phyloP scores from a whole-genome alignment of 2,329 filamentous ascomycete genomes.

The Trichoderma afroharzianum region DNA sequence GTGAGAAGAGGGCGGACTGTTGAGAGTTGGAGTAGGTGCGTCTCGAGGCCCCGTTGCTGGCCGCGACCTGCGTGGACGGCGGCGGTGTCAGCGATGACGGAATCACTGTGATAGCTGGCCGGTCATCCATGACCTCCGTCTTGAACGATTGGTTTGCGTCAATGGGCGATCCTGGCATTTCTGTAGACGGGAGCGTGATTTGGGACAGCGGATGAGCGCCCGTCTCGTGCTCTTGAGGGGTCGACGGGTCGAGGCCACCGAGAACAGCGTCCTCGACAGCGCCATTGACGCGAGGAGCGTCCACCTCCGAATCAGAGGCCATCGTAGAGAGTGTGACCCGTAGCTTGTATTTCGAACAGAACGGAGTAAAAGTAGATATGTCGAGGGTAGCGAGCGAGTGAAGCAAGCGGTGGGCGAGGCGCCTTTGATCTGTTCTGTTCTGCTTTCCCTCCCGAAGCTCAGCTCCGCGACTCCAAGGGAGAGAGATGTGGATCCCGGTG shows the following conservation, averaged over 20 bases:
- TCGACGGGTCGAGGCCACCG: slow-evolving; percentile 33
- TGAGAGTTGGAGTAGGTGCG: slow-evolving; percentile 41
- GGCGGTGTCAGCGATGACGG: slow-evolving; percentile 58
- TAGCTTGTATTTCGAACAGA: neutral
- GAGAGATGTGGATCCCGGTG: slow-evolving; percentile 8
- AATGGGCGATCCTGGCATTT: slow-evolving; percentile 50
- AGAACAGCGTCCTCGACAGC: slow-evolving; percentile 29
- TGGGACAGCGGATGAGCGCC: slow-evolving; percentile 42
- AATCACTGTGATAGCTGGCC: slow-evolving; percentile 44
- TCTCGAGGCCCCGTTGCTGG: slow-evolving; percentile 26
- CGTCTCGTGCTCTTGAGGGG: slow-evolving; percentile 31
- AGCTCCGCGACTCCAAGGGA: neutral
- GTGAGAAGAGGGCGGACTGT: slow-evolving; percentile 49
- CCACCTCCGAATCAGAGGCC: slow-evolving; percentile 34
- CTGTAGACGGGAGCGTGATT: slow-evolving; percentile 55
- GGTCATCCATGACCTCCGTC: slow-evolving; percentile 48
- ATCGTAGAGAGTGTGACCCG: slow-evolving; percentile 1
- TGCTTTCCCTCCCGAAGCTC: neutral
- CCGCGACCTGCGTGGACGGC: slow-evolving; percentile 50
- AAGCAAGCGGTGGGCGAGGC: neutral
- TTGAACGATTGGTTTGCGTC: slow-evolving; percentile 48
- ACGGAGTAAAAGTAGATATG: neutral
- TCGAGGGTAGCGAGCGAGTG: neutral
- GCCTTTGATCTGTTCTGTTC: neutral
- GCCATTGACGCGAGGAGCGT: slow-evolving; percentile 29